Evolutionary conservation across 1,284 basidiomycete species (phyloP).

Genomic region (Ustilago sp.): DNA sequence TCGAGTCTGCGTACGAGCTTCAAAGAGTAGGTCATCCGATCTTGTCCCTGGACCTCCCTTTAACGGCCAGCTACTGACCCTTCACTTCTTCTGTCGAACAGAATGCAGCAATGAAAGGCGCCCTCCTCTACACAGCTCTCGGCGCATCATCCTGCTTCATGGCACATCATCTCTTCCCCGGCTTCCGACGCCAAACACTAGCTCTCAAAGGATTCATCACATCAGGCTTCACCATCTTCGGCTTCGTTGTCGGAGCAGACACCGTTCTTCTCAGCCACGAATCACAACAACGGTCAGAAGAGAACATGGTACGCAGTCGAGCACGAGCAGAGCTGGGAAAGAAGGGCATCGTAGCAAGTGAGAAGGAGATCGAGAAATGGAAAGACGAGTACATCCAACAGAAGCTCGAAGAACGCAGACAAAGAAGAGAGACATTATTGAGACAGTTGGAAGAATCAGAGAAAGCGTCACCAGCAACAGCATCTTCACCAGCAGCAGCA

Average conservation of each 20-base stretch:
- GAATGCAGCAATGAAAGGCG: constrained; percentile 60
- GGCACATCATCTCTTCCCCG: constrained; percentile 62
- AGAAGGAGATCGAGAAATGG: constrained; percentile 64
- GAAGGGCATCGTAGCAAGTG: constrained; percentile 60
- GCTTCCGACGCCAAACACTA: constrained; percentile 59
- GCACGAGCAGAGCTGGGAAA: constrained; percentile 58
- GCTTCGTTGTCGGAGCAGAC: constrained; percentile 63
- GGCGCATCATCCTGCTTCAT: constrained; percentile 54
- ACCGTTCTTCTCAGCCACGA: constrained; percentile 61
- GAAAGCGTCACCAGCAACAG: neutral
- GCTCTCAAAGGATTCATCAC: constrained; percentile 63
- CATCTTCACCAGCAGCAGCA: neutral
- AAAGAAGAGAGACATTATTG: constrained; percentile 28
- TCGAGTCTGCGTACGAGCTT: constrained; percentile 59
- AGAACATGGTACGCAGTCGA: constrained; percentile 55
- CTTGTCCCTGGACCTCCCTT: neutral
- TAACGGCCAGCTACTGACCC: neutral
- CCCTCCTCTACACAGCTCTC: constrained; percentile 48
- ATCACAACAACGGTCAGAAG: constrained; percentile 53
- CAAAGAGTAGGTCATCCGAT: constrained; percentile 48
- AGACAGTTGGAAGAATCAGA: constrained; percentile 20
- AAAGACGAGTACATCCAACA: constrained; percentile 53
- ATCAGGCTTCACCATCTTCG: constrained; percentile 60
- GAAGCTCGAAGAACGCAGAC: constrained; percentile 46
- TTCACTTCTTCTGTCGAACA: constrained; percentile 7